Percentiles rank a stretch among this genome's conserved stretches.
Evolutionary conservation across 768 basidiomycete species (phyloP).

Genomic region (Pholiota molesta): DNA sequence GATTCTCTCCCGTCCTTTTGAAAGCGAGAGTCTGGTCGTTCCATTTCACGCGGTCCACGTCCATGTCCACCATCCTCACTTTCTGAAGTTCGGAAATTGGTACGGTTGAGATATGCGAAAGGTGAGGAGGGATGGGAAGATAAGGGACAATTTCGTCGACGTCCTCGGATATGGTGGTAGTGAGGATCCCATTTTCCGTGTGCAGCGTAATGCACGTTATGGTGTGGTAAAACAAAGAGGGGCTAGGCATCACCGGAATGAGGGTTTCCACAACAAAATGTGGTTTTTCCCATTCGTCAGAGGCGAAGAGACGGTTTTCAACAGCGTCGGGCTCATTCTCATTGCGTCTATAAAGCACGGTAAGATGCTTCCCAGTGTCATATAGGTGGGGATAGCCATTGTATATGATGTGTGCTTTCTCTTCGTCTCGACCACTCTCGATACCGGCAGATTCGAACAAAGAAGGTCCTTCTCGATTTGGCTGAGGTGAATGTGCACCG

Average conservation of each 20-base stretch:
- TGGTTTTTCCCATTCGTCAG: not conserved
- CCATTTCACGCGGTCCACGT: not conserved
- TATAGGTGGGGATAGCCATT: not conserved
- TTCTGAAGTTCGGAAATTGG: not conserved
- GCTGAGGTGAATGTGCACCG: not conserved
- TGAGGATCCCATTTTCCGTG: constrained; percentile 1
- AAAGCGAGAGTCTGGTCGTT: not conserved
- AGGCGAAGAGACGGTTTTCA: not conserved
- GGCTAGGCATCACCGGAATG: not conserved
- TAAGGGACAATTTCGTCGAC: not conserved
- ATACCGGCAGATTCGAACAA: not conserved
- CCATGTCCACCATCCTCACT: not conserved
- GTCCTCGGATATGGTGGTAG: not conserved
- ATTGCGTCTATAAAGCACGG: not conserved
- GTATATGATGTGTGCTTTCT: not conserved
- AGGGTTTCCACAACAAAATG: not conserved
- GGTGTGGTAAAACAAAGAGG: not conserved
- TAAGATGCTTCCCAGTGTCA: not conserved
- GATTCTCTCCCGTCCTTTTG: not conserved
- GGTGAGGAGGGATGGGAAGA: not conserved
- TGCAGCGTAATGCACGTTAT: not conserved
- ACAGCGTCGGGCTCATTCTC: not conserved
- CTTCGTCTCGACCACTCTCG: not conserved
- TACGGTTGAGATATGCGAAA: not conserved
- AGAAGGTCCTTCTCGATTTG: not conserved